Base-by-base conservation (phyloP, 23 red algal species). In the Cyanidium caldarium region DNA sequence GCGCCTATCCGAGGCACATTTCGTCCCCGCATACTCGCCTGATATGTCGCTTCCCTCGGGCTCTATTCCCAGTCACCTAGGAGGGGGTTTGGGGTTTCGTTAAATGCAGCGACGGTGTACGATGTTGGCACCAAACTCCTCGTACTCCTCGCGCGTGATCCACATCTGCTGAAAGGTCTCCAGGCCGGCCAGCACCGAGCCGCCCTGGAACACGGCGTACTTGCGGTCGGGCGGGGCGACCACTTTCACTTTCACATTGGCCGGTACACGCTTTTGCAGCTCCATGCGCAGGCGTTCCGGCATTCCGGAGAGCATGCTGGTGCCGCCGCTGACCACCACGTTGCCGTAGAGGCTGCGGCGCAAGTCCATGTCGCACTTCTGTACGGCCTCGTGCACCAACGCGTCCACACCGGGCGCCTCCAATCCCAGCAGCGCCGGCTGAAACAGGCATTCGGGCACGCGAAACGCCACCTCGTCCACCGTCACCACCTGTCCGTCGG, bases 61-160 rank as follows among this genome's bases (percentile, higher is more conserved):
- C n/a, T n/a, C n/a, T n/a, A n/a, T n/a, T n/a, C n/a, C n/a, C n/a
- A n/a, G n/a, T n/a, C n/a, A n/a, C n/a, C n/a, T n/a, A n/a, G n/a
- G n/a, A n/a, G n/a, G n/a, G n/a, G n/a, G n/a, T n/a, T n/a, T n/a
- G n/a, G n/a, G n/a, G 51, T 5, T 61, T 28, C 5, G n/a, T 88
- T 98, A 98, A 72, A 98, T 80, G 84, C 84, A 98, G 68, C 88
- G 87, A 42, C 90, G 79, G 70, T 98, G 92, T 2, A 98, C 92
- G 76, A 98, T 83, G 30, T 79, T 81, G 34, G 92, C 84, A 28
- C 92, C 92, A 39, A 82, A 80, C 69, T 98, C 92, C 25, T 75
- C 70, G 58, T 75, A 75, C 38, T 75, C 70, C 16, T 42, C 45
- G 26, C 58, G 46, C 2, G 70, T 51, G n/a, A 75, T 75, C 70